Base-by-base conservation (phyloP, 1,284 basidiomycete genomes). In the Boletus smithii region DNA sequence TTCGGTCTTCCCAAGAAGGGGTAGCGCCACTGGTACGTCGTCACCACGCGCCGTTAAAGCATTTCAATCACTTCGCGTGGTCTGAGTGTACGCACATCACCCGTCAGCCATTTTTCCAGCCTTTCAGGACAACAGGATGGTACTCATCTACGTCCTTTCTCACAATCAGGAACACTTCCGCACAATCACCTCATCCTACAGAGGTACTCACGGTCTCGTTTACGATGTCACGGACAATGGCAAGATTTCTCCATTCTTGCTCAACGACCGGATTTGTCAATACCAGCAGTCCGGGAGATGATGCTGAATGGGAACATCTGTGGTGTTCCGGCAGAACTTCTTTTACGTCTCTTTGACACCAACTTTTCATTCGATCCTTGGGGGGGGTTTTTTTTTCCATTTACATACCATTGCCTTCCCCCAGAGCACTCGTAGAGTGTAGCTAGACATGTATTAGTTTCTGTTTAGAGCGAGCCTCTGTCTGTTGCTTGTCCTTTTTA, bases 221-320 rank as follows among this genome's bases (percentile, higher is more conserved):
- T n/a, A n/a, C 53, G 97, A 98, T 71, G 95, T 98, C 39, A 99
- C 95, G 42, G 95, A 99, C 75, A 92, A 91, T 64, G 91, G 93
- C 88, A 68, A 58, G 73, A 39, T n/a, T 29, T 13, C 42, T 49
- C 27, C 23, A 24, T 24, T 24, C 32, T 31, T 37, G 40, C 29
- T 33, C 36, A 4, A 20, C 44, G 18, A 33, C 27, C 11, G 11
- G 17, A 68, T 74, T 71, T 53, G 76, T 80, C 71, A 76, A 61
- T 75, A 77, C 65, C 71, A 73, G 68, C 63, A 70, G 43, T 66
- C 69, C 5, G 71, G 76, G 46, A 72, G 76, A 46, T 81, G 77
- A 62, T 82, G 77, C 69, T 82, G 71, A 69, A 61, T 53, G 50
- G 16, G 49, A 40, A 18, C 38, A 41, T 42, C 39, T 59, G 49